phyloP scores from a whole-genome alignment of 306 rosid genomes.

The Bauhinia variegata region DNA sequence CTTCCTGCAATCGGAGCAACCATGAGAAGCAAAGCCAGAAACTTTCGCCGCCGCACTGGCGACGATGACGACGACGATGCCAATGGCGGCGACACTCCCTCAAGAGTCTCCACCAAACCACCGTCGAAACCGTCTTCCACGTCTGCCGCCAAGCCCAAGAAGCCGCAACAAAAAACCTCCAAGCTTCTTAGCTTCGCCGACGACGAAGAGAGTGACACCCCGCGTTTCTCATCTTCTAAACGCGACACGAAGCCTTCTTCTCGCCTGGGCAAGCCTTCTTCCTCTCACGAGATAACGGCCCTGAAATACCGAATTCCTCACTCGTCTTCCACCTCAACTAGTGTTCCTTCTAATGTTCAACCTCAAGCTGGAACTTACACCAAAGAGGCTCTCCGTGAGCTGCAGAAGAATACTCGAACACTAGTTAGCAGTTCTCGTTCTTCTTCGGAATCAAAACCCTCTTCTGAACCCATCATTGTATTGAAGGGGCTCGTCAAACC shows the following conservation, averaged over 20 bases:
- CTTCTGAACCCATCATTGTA: constrained; percentile 72
- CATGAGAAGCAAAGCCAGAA: constrained; percentile 71
- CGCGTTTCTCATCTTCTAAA: constrained; percentile 47
- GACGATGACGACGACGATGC: constrained; percentile 47
- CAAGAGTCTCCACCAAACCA: constrained; percentile 36
- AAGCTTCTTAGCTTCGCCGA: constrained; percentile 90
- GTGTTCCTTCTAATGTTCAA: constrained; percentile 72
- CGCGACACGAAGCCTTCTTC: constrained; percentile 50
- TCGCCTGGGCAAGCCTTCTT: constrained; percentile 50
- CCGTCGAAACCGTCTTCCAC: constrained; percentile 45
- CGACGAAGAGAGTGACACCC: constrained; percentile 62
- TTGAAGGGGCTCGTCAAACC: constrained; percentile 78
- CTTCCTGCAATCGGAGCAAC: constrained; percentile 16
- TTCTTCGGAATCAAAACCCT: constrained; percentile 57
- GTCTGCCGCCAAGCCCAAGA: constrained; percentile 60
- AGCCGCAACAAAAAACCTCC: constrained; percentile 52
- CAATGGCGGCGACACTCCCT: constrained; percentile 28
- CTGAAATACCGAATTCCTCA: constrained; percentile 64
- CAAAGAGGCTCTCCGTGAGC: constrained; percentile 84
- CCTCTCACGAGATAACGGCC: constrained; percentile 73
- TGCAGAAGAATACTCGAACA: constrained; percentile 93
- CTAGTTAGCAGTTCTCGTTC: constrained; percentile 64
- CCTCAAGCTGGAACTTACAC: constrained; percentile 95
- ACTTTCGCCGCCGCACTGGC: constrained; percentile 85
- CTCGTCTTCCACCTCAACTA: constrained; percentile 44